Conservation (phyloP, 2,329 filamentous ascomycete genomes). For the Penicillium polonicum region DNA sequence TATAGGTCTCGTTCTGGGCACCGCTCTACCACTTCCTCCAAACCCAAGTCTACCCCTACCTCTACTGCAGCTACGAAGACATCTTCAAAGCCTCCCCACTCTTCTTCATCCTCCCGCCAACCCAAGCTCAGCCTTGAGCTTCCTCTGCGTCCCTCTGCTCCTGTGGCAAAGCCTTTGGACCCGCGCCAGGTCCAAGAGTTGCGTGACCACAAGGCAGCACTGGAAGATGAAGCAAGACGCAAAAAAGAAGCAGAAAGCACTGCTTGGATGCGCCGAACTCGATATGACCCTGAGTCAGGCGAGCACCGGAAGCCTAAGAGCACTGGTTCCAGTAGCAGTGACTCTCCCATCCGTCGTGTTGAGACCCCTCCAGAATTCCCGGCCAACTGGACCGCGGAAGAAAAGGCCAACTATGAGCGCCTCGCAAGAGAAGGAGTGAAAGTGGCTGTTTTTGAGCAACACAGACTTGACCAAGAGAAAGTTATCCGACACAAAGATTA, state of each 20-base stretch:
- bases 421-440: neutral
- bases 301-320: neutral
- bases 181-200: neutral
- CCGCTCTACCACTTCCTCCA: neutral
- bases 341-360: slow-evolving; percentile 3
- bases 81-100: neutral
- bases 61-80: neutral
- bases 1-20: neutral
- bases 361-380: neutral
- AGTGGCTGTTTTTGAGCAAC: slow-evolving; percentile 1
- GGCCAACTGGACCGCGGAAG: slow-evolving; percentile 1
- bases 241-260: neutral
- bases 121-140: neutral
- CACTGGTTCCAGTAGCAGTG: neutral
- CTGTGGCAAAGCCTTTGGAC: neutral
- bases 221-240: neutral
- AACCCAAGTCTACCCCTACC: neutral
- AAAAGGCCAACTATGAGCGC: neutral
- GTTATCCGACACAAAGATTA: neutral
- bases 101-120: neutral
- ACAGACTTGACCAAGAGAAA: slow-evolving; percentile 2
- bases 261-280: slow-evolving; percentile 6
- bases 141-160: neutral
- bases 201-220: neutral
- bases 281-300: neutral